phyloP scores from a whole-genome alignment of 1,284 basidiomycete species.

The Ceratobasidium theobromae region DNA sequence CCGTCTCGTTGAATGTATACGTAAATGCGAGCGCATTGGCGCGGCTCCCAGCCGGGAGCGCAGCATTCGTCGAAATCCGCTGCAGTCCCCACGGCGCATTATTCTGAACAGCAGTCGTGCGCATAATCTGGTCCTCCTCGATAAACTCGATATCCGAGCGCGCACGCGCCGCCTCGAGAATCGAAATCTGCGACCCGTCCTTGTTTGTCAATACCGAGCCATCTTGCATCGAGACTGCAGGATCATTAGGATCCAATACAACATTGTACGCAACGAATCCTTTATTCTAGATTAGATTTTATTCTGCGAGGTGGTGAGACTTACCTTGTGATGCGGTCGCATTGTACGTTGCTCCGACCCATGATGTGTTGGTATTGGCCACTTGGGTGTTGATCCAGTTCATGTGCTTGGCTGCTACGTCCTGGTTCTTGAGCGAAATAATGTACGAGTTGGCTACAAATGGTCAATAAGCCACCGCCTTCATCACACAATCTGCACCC shows the following conservation, averaged over 20 bases:
- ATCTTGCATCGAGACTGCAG: constrained; percentile 20
- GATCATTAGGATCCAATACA: constrained; percentile 10
- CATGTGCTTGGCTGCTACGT: constrained; percentile 12
- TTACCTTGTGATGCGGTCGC: constrained; percentile 2
- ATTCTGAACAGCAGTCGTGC: constrained; percentile 16
- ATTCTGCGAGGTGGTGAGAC: not conserved
- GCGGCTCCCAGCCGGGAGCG: constrained; percentile 27
- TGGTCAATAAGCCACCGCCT: not conserved
- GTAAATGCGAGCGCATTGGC: constrained; percentile 29
- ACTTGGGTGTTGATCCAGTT: constrained; percentile 30
- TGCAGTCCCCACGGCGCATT: constrained; percentile 35
- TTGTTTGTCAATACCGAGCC: constrained; percentile 19
- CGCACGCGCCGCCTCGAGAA: constrained; percentile 20
- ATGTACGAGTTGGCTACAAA: constrained; percentile 26
- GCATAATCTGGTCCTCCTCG: constrained; percentile 24
- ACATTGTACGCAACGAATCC: constrained; percentile 16
- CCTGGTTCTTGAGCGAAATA: constrained; percentile 13
- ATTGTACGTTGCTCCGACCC: constrained; percentile 3
- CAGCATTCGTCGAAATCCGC: constrained; percentile 11
- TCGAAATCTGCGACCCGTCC: constrained; percentile 12
- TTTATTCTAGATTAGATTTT: not conserved
- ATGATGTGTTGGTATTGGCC: constrained; percentile 13
- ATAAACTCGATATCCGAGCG: constrained; percentile 29
- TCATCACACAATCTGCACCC: not conserved
- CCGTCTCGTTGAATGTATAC: constrained; percentile 29